phyloP scores from a whole-genome alignment of 768 basidiomycete species.

The Hypholoma fasciculare region DNA sequence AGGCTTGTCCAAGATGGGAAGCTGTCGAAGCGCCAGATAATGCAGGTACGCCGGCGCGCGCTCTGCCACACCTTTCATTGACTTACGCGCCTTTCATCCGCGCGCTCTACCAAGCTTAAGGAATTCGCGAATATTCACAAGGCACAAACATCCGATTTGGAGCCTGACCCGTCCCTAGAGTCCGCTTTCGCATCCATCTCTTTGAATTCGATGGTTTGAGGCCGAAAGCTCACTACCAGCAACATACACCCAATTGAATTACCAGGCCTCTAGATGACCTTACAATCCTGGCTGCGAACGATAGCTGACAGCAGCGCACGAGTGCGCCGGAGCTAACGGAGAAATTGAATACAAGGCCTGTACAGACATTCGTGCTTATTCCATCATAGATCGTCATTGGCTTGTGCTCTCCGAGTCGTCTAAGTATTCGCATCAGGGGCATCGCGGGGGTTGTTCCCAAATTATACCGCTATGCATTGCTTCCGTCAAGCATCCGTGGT shows the following conservation, averaged over 20 bases:
- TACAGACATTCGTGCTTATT: no score
- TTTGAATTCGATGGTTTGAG: conserved; percentile 15
- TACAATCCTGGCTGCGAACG: conserved; percentile 59
- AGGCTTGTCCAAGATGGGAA: conserved; percentile 78
- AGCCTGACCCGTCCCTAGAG: conserved; percentile 9
- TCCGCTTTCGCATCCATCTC: conserved; percentile 16
- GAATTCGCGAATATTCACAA: conserved; percentile 70
- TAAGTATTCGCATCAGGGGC: no score
- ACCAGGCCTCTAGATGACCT: conserved; percentile 63
- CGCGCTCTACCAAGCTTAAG: conserved; percentile 48
- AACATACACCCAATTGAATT: conserved; percentile 74
- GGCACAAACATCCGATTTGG: conserved; percentile 11
- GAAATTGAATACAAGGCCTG: no score
- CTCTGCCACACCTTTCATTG: conserved; percentile 2
- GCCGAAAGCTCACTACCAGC: conserved; percentile 32
- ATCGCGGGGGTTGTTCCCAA: no score
- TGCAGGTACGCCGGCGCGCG: conserved; percentile 51
- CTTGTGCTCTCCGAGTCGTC: no score
- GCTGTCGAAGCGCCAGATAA: conserved; percentile 68
- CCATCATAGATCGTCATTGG: no score
- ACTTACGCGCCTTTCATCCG: background rate
- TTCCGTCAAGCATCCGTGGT: no score
- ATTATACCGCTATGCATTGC: no score
- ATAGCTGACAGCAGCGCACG: conserved; percentile 65
- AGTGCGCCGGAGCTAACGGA: no score